phyloP scores from a whole-genome alignment of 78 protist genomes.

The Guillardia theta region DNA sequence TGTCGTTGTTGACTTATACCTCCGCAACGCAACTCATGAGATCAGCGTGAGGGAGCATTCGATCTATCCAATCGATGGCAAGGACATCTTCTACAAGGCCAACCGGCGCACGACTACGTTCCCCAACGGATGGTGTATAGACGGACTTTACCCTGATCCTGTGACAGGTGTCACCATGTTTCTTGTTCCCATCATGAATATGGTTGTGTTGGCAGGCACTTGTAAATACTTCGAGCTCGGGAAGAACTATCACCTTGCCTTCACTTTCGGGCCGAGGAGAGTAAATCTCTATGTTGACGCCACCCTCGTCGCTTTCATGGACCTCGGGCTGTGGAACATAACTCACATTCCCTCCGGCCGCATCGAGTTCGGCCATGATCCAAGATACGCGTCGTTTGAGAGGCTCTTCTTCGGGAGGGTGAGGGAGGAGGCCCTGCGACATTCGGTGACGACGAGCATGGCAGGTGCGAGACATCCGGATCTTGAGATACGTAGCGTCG shows the following conservation, averaged over 20 bases:
- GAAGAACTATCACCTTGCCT: not conserved
- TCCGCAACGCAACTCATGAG: not conserved
- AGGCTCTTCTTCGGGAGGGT: not conserved
- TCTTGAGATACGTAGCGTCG: not conserved
- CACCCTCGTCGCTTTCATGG: not conserved
- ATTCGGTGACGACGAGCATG: not conserved
- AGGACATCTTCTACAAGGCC: not conserved
- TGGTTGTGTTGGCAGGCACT: too few species aligned
- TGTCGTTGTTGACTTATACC: not conserved
- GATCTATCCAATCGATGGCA: not conserved
- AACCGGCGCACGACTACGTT: not conserved
- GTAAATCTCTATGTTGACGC: not conserved
- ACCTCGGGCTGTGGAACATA: not conserved
- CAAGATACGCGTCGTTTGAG: not conserved
- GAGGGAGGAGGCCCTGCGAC: not conserved
- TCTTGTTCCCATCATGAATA: too few species aligned
- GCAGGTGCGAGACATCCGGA: not conserved
- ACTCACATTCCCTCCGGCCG: not conserved
- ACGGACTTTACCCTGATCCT: not conserved
- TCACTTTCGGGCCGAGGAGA: not conserved
- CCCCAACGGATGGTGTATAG: not conserved
- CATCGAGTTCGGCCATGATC: not conserved
- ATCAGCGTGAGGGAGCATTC: not conserved
- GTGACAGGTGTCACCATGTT: not conserved
- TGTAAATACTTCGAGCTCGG: not conserved